Base-by-base conservation (phyloP, 768 basidiomycete genomes). In the Collybiopsis confluens region DNA sequence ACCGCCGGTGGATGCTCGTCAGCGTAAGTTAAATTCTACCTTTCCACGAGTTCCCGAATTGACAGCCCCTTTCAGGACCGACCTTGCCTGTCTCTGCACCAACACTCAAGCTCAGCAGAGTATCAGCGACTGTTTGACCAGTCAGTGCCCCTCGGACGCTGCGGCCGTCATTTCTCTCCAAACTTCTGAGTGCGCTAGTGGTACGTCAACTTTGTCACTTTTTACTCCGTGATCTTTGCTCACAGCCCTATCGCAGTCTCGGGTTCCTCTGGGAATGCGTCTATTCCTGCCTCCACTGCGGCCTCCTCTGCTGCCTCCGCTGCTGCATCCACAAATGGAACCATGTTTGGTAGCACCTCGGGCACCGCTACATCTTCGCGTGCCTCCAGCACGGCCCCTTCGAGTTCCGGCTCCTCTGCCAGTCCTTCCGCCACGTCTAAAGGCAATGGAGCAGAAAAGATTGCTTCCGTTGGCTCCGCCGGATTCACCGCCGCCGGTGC, bases 81-180 rank as follows among this genome's bases (percentile, higher is more conserved):
- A 48, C 7, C 16, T 48, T 20, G 11, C 21, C 7, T 48, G 47
- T 15, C 47, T 48, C 23, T 48, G 47, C 35, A 38, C 47, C 30
- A 48, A 48, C 21, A 33, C 47, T 26, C 47, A 52, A 52, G 40
- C 42, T 38, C 50, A 52, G 41, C 30, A 41, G 26, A 30, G 38
- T 5, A 23, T 36, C 15, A 15, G 9, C 10, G 37, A 52, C 16
- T 52, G 50, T 40, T 28, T 52, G 37, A 27, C 37, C 16, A 52
- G 38, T n/a, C 37, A 41, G 35, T 52, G 50, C n/a, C 40, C 50
- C 9, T 27, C 38, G 6, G 50, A 52, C 20, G 23, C 38, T n/a
- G n/a, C 37, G 21, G 8, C 38, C 18, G 37, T 36, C 7, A 8
- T 41, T 3, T 24, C 20, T 28, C 50, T 52, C 18, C 50, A 52